Percentiles rank a stretch among this genome's conserved stretches.
Evolutionary conservation across 352 stramenopile genomes (phyloP).

Genomic region (Phytophthora ramorum): DNA sequence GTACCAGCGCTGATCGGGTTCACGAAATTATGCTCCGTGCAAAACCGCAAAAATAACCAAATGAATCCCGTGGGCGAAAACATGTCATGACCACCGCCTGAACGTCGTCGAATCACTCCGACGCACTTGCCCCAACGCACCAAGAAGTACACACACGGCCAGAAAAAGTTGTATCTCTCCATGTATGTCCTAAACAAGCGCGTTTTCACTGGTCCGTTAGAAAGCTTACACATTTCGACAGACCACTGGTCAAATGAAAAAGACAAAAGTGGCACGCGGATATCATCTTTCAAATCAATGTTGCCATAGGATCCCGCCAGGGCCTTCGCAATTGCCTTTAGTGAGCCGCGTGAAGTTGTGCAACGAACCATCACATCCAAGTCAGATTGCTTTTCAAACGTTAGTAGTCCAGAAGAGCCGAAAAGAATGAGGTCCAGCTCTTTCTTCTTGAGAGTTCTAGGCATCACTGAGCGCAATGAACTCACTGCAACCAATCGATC

Average conservation of each 20-base stretch:
- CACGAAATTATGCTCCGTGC: slow-evolving; percentile 55
- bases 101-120: slow-evolving; percentile 66
- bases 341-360: slow-evolving; percentile 22
- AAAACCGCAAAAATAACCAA: slow-evolving; percentile 81
- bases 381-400: slow-evolving; percentile 82
- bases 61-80: slow-evolving; percentile 74
- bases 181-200: slow-evolving; percentile 76
- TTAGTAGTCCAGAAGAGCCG: slow-evolving; percentile 73
- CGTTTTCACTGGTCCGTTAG: slow-evolving; percentile 76
- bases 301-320: slow-evolving; percentile 42
- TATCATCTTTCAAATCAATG: slow-evolving; percentile 51
- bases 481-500: slow-evolving; percentile 68
- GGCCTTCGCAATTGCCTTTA: slow-evolving; percentile 42
- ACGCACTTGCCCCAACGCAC: slow-evolving; percentile 78
- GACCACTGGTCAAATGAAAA: slow-evolving; percentile 74
- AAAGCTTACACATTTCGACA: slow-evolving; percentile 65
- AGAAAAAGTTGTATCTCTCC: slow-evolving; percentile 73
- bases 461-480: slow-evolving; percentile 47
- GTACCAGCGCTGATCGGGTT: slow-evolving; percentile 39
- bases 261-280: slow-evolving; percentile 67
- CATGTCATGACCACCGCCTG: slow-evolving; percentile 56
- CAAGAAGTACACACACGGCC: slow-evolving; percentile 77
- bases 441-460: slow-evolving; percentile 45
- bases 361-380: slow-evolving; percentile 65
- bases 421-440: slow-evolving; percentile 66